phyloP scores from a whole-genome alignment of 2,329 filamentous ascomycete species.

The Zalaria obscura region DNA sequence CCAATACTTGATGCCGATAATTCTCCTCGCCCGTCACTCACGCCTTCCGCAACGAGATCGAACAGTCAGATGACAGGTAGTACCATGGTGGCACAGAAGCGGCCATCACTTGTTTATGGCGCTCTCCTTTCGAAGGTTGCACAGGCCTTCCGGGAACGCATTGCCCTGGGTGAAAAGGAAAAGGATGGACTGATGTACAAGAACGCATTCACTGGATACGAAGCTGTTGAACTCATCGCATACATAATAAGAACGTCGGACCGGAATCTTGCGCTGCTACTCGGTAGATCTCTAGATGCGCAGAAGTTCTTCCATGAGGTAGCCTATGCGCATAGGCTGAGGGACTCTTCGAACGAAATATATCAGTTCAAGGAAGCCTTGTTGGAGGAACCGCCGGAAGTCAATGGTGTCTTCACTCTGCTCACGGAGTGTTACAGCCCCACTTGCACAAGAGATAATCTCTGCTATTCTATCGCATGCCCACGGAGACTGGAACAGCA shows the following conservation, averaged over 20 bases:
- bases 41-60: constrained; percentile 15
- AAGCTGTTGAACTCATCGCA: constrained; percentile 87
- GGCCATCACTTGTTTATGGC: constrained; percentile 80
- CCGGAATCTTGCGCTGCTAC: constrained; percentile 77
- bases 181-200: constrained; percentile 98
- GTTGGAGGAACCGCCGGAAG: constrained; percentile 69
- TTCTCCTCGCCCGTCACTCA: constrained; percentile 13
- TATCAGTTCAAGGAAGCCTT: constrained; percentile 94
- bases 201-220: constrained; percentile 88
- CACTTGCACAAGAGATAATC: constrained; percentile 84
- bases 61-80: constrained; percentile 21
- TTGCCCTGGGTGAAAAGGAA: constrained; percentile 71
- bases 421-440: constrained; percentile 96
- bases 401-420: constrained; percentile 93
- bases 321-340: constrained; percentile 87
- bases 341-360: constrained; percentile 87
- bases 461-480: constrained; percentile 97
- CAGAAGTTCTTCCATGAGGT: constrained; percentile 99
- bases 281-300: constrained; percentile 84
- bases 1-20: constrained; percentile 10
- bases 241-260: constrained; percentile 97
- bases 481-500: constrained; percentile 89
- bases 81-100: constrained; percentile 45
- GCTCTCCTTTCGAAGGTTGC: constrained; percentile 87
- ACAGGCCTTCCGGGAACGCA: constrained; percentile 80